Evolutionary conservation across 306 rosid genomes (phyloP), one percentile per base, ranked within the genome.

Genomic region (Pyrus communis): DNA sequence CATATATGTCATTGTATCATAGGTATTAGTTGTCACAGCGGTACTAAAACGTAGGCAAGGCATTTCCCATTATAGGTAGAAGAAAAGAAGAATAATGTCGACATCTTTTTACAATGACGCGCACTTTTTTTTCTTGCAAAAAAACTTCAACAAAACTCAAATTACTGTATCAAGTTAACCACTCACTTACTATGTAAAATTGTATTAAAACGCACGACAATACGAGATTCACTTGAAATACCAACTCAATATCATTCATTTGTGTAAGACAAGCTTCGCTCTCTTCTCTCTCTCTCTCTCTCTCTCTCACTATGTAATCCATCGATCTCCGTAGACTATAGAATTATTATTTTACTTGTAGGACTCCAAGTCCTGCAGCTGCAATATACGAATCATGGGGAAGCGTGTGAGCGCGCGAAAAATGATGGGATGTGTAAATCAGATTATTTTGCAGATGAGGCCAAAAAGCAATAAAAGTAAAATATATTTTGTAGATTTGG

Each of bases 341-440:
- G 6, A 31, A 18, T 23, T 23, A 74, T 75, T 43, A 43, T 45
- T 74, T 74, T 46, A 62, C 78, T 46, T 28, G 49, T 45, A 62
- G 64, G 33, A 46, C 70, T 75, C 70, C 2, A 19, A 74, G 69
- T 60, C 69, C 9, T 74, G 59, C 69, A 60, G 61, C 45, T 10
- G 25, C 67, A 11, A 63, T 43, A 75, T 75, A 63, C 61, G 70
- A 3, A 74, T 46, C 67, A 21, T 84, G 73, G 89, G 83, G 74
- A 82, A 70, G 74, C n/a, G 88, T 77, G 86, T 77, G 59, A 49
- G 61, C 43, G 42, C 55, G 75, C 65, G 51, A 74, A 82, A 69
- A 74, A 35, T 67, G 85, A 84, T 82, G 70, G 84, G 84, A 84
- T 61, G 57, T 70, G 63, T 81, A 62, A 62, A 79, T 75, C 80